These are phyloP conservation scores for Actinidia chinensis DNA, from an alignment of 179 eudicot species.

Conservation along the genomic window DNA sequence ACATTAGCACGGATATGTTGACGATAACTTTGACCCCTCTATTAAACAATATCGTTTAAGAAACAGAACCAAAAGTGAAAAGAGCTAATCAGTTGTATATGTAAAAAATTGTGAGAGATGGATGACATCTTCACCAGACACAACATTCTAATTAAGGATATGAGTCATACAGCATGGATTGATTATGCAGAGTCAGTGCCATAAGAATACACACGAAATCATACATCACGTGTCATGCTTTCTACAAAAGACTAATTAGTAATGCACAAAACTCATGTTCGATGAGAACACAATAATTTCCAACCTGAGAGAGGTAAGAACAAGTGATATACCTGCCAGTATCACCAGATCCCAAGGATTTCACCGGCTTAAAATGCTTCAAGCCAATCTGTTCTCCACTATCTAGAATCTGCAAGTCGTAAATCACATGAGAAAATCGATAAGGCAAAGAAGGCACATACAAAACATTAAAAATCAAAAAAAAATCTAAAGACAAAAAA, in stretches of 20 bases:
- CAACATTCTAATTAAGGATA: no score
- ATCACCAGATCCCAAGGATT: slow-evolving; percentile 94
- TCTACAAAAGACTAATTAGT: background rate
- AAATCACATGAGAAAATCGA: slow-evolving; percentile 12
- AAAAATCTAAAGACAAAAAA: background rate
- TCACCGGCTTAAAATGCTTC: slow-evolving; percentile 88
- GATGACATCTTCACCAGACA: no score
- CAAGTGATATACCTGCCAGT: slow-evolving; percentile 77
- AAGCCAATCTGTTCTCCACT: slow-evolving; percentile 77
- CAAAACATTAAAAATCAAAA: slow-evolving; percentile 3
- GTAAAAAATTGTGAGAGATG: no score
- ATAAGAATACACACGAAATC: background rate
- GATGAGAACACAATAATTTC: background rate
- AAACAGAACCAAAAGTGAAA: no score
- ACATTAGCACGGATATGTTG: no score
- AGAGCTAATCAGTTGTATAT: no score
- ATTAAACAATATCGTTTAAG: no score
- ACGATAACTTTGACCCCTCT: no score
- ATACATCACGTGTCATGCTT: background rate
- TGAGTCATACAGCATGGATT: no score
- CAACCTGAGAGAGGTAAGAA: no score
- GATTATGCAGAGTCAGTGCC: no score
- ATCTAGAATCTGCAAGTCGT: slow-evolving; percentile 51
- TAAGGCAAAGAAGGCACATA: background rate
- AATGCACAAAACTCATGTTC: background rate